phyloP scores from a whole-genome alignment of 305 asterid genomes.

The Fraxinus latifolia region DNA sequence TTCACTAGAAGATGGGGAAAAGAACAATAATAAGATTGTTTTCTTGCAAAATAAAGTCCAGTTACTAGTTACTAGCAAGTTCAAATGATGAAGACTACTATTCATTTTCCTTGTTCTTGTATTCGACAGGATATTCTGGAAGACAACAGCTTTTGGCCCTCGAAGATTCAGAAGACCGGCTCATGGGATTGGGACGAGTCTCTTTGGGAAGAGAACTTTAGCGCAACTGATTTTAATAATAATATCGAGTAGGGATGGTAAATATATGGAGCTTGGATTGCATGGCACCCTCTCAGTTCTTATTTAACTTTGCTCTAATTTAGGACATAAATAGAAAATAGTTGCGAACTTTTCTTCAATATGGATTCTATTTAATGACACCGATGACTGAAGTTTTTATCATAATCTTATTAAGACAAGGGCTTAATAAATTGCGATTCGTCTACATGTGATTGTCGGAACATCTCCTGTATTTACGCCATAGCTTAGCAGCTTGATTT shows the following conservation, averaged over 20 bases:
- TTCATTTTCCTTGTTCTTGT: background rate
- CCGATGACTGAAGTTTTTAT: background rate
- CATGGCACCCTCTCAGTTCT: background rate
- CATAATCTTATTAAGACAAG: background rate
- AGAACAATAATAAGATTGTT: background rate
- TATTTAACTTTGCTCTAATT: background rate
- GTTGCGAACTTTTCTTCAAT: background rate
- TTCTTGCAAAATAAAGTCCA: background rate
- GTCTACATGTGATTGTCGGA: background rate
- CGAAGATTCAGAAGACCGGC: constrained; percentile 26
- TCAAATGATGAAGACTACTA: too few relatives aligned
- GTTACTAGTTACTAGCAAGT: background rate
- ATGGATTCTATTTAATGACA: background rate
- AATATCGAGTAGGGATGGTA: background rate
- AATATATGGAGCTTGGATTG: background rate
- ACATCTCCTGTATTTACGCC: background rate
- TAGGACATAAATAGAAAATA: background rate
- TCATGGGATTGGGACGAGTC: constrained; percentile 49
- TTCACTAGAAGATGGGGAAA: background rate
- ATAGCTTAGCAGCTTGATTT: background rate
- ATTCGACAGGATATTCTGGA: constrained; percentile 27
- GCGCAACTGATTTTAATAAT: constrained; percentile 13
- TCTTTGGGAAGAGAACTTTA: constrained; percentile 33
- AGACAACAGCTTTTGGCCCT: constrained; percentile 1
- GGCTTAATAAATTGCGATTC: background rate